A percentile compares a stretch with the other conserved stretches of the same genome.
phyloP scores from a whole-genome alignment of 768 basidiomycete genomes.

The Rhizopogon vinicolor region DNA sequence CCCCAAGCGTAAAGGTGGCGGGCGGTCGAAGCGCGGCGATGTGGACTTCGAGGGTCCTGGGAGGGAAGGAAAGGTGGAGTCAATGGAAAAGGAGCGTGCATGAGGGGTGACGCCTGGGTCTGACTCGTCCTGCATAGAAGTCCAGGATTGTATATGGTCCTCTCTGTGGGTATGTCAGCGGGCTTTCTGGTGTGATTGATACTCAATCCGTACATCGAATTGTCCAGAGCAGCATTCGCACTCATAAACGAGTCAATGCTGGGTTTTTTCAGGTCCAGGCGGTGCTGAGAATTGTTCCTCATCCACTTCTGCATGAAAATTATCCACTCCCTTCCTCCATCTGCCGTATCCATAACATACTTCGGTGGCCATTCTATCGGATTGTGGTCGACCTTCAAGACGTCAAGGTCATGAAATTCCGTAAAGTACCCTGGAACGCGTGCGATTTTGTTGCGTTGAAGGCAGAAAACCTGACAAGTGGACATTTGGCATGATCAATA shows the following conservation, averaged over 20 bases:
- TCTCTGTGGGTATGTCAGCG: constrained; percentile 24
- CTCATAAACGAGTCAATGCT: constrained; percentile 48
- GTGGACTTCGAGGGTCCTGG: constrained; percentile 21
- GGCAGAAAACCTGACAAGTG: constrained; percentile 65
- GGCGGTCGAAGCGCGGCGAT: constrained; percentile 31
- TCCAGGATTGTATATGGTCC: constrained; percentile 41
- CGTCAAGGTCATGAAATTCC: constrained; percentile 65
- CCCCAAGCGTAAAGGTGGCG: constrained; percentile 46
- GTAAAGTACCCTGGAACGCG: constrained; percentile 75
- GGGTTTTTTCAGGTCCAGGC: constrained; percentile 26
- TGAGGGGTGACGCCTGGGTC: constrained; percentile 43
- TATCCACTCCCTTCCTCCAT: constrained; percentile 70
- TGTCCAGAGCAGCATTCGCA: constrained; percentile 35
- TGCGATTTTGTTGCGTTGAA: constrained; percentile 81
- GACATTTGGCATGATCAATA: neutral
- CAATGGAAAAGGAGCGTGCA: constrained; percentile 55
- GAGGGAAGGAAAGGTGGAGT: constrained; percentile 50
- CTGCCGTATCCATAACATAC: constrained; percentile 43
- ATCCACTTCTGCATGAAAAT: constrained; percentile 73
- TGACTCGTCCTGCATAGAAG: constrained; percentile 33
- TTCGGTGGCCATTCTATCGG: constrained; percentile 92
- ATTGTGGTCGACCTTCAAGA: constrained; percentile 87
- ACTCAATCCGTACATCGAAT: constrained; percentile 20
- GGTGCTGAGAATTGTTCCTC: constrained; percentile 39
- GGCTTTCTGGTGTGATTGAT: neutral